These are phyloP conservation scores for Thalassiosira exigua DNA, from an alignment of 352 stramenopile genomes.

Conservation along the genomic window DNA sequence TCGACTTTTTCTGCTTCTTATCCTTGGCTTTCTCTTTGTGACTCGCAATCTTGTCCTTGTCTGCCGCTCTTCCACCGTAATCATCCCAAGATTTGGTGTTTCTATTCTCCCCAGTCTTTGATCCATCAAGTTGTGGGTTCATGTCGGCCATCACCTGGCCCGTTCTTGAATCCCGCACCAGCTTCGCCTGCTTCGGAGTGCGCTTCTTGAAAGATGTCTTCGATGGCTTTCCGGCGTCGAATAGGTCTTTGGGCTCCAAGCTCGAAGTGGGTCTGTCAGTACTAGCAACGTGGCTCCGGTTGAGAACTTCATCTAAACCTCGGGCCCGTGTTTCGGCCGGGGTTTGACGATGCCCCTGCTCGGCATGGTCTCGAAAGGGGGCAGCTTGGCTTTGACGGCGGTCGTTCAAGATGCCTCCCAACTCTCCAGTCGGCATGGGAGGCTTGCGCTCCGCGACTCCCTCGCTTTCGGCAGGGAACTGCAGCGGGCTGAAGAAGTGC, in stretches of 20 bases:
- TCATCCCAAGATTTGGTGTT: slow-evolving; percentile 26
- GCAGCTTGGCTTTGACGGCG: no score
- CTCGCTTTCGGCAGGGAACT: slow-evolving; percentile 4
- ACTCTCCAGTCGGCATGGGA: no score
- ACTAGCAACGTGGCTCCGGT: slow-evolving; percentile 3
- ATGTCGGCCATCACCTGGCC: not conserved
- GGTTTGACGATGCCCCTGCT: no score
- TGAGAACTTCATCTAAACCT: not conserved
- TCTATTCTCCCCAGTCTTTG: not conserved
- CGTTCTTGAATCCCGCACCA: slow-evolving; percentile 26
- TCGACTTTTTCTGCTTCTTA: slow-evolving; percentile 15
- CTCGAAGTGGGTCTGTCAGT: slow-evolving; percentile 7
- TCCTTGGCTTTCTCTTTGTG: slow-evolving; percentile 18
- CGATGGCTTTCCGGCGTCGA: slow-evolving; percentile 6
- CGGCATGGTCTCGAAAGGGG: no score
- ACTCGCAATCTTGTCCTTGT: slow-evolving; percentile 4
- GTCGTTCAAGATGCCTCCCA: no score
- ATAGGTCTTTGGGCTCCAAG: slow-evolving; percentile 14
- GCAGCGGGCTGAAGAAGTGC: slow-evolving; percentile 47
- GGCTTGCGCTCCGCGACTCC: no score
- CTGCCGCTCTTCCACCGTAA: slow-evolving; percentile 15
- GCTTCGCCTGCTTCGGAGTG: slow-evolving; percentile 20
- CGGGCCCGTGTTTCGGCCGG: slow-evolving; percentile 4
- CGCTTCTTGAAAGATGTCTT: slow-evolving; percentile 20
- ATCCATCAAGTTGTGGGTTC: not conserved